Conservation (phyloP, 805 yeast species). For the Starmerella tilneyi region DNA sequence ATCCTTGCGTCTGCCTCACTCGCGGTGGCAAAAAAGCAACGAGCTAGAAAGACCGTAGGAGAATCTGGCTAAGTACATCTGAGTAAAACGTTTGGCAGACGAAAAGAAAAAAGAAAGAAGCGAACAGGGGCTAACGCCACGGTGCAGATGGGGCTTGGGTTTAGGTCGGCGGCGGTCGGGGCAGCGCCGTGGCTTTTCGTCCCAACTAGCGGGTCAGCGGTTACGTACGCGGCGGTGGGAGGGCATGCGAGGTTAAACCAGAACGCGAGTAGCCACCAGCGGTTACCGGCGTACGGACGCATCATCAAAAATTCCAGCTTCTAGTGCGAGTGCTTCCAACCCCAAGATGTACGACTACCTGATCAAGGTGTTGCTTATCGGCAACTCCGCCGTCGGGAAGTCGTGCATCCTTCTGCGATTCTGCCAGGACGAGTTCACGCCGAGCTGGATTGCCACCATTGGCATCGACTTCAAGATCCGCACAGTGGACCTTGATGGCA, state of each 20-base stretch:
- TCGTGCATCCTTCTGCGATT: constrained; percentile 82
- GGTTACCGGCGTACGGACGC: constrained; percentile 3
- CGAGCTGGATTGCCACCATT: constrained; percentile 91
- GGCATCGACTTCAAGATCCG: constrained; percentile 98
- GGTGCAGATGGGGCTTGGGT: neutral
- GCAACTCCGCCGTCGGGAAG: constrained; percentile 61
- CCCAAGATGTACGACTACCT: constrained; percentile 34
- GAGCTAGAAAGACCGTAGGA: no score
- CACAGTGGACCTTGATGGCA: constrained; percentile 87
- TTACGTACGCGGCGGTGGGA: constrained; percentile 5
- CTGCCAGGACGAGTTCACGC: constrained; percentile 93
- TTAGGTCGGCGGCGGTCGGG: neutral
- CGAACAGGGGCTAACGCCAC: neutral
- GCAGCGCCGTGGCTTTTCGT: neutral
- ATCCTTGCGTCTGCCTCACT: no score
- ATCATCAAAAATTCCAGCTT: constrained; percentile 12
- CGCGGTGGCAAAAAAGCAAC: no score
- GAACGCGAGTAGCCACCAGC: neutral
- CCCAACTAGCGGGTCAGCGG: neutral
- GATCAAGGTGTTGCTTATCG: constrained; percentile 84
- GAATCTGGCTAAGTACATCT: no score
- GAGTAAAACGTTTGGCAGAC: no score
- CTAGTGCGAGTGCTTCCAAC: constrained; percentile 13
- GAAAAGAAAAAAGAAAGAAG: no score
- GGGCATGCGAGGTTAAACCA: neutral